A percentile compares a stretch with the other conserved stretches of the same genome.
phyloP scores from a whole-genome alignment of 257 asterid genomes.

The Catharanthus roseus region DNA sequence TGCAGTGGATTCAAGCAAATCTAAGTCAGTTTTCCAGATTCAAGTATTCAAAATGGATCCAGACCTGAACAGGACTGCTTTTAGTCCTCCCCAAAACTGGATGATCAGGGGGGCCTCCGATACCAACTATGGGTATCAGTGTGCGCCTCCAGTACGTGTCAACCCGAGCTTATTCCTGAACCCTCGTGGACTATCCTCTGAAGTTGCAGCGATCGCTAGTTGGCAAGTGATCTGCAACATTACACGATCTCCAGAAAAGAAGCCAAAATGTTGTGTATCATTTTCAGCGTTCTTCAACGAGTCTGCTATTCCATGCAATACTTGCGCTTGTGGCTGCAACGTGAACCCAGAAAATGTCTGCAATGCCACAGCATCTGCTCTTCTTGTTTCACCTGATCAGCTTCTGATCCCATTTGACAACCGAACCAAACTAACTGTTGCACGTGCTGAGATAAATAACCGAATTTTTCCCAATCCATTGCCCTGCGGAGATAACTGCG shows the following conservation, averaged over 20 bases:
- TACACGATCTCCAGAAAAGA: constrained; percentile 21
- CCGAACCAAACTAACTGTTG: constrained; percentile 32
- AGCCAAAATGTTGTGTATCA: constrained; percentile 57
- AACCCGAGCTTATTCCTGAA: constrained; percentile 44
- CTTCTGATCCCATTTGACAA: constrained; percentile 59
- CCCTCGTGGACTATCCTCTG: constrained; percentile 43
- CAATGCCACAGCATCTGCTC: constrained; percentile 39
- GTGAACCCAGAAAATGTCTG: constrained; percentile 25
- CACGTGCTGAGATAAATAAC: constrained; percentile 18
- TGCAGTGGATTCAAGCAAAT: constrained; percentile 36
- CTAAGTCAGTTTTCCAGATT: constrained; percentile 50
- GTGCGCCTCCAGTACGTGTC: constrained; percentile 51
- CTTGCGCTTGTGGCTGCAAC: constrained; percentile 70
- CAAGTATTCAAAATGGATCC: constrained; percentile 77
- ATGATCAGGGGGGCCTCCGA: constrained; percentile 35
- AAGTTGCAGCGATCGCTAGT: constrained; percentile 39
- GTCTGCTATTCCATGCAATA: constrained; percentile 63
- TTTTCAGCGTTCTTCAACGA: constrained; percentile 66
- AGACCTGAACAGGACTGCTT: constrained; percentile 37
- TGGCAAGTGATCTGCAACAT: constrained; percentile 64
- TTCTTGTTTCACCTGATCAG: constrained; percentile 53
- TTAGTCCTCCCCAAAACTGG: constrained; percentile 63
- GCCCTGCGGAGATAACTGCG: constrained; percentile 72
- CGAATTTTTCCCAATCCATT: constrained; percentile 39
- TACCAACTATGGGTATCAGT: constrained; percentile 35